Conservation (phyloP, 176 grass and related monocot genomes). For the Musa troglodytarum region DNA sequence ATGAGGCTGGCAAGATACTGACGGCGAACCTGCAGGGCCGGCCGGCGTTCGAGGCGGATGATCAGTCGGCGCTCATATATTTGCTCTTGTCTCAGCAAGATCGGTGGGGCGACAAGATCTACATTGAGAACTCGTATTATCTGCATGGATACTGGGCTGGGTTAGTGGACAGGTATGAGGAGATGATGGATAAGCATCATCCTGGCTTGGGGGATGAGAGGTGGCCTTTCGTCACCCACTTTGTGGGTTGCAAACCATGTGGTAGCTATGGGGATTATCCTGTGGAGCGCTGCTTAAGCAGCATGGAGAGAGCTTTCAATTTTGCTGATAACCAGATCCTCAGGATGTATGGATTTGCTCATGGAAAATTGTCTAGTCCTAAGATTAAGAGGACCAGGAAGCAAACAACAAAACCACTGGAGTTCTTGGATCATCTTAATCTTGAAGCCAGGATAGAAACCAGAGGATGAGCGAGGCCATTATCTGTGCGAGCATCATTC, state of each 20-base stretch:
- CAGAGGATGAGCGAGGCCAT: background rate
- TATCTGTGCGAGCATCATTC: too few relatives aligned
- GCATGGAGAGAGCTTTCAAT: slow-evolving; percentile 77
- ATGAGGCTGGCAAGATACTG: slow-evolving; percentile 52
- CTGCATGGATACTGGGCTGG: slow-evolving; percentile 75
- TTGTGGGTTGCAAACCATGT: slow-evolving; percentile 94
- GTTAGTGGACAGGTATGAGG: slow-evolving; percentile 62
- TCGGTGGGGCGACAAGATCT: slow-evolving; percentile 49
- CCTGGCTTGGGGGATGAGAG: slow-evolving; percentile 47
- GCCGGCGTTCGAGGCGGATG: slow-evolving; percentile 82
- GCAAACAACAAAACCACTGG: slow-evolving; percentile 38
- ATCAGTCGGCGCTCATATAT: slow-evolving; percentile 86
- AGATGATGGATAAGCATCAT: slow-evolving; percentile 36
- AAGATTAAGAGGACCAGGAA: slow-evolving; percentile 37
- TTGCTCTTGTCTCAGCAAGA: slow-evolving; percentile 56
- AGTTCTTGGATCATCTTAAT: slow-evolving; percentile 41
- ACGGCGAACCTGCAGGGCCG: slow-evolving; percentile 47
- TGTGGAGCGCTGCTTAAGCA: slow-evolving; percentile 36
- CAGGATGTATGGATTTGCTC: slow-evolving; percentile 63
- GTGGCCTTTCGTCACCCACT: slow-evolving; percentile 88
- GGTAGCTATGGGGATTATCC: slow-evolving; percentile 54
- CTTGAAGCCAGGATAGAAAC: slow-evolving; percentile 30
- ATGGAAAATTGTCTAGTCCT: slow-evolving; percentile 46
- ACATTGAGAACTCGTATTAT: slow-evolving; percentile 59
- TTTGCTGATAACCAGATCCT: slow-evolving; percentile 87